phyloP scores from a whole-genome alignment of 345 rosid species.

The Murraya paniculata region DNA sequence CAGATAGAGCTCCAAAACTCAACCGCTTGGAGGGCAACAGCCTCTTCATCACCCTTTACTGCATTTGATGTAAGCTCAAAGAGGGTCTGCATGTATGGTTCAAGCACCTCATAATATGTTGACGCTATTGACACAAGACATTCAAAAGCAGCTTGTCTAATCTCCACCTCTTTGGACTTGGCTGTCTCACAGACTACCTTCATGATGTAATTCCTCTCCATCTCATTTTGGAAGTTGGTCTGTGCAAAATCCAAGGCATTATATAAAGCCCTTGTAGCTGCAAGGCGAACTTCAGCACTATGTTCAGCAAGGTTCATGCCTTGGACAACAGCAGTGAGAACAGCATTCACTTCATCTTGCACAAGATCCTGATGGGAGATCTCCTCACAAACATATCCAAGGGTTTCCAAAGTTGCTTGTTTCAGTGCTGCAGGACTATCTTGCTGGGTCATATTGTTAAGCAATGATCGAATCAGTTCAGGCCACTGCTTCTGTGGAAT shows the following conservation, averaged over 20 bases:
- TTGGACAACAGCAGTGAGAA: constrained; percentile 95
- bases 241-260: constrained; percentile 94
- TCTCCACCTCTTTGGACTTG: constrained; percentile 67
- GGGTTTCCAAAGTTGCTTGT: constrained; percentile 88
- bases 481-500: constrained; percentile 95
- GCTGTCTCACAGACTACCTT: constrained; percentile 92
- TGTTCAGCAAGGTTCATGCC: constrained; percentile 87
- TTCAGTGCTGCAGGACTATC: constrained; percentile 57
- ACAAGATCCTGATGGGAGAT: constrained; percentile 79
- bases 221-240: constrained; percentile 88
- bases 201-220: constrained; percentile 92
- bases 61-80: constrained; percentile 89
- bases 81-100: constrained; percentile 80
- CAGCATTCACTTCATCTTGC: constrained; percentile 86
- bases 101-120: constrained; percentile 77
- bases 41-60: constrained; percentile 82
- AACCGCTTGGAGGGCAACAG: constrained; percentile 89
- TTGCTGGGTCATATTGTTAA: constrained; percentile 72
- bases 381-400: constrained; percentile 92
- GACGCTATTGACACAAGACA: constrained; percentile 97
- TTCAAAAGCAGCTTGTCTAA: constrained; percentile 91
- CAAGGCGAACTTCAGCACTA: constrained; percentile 73
- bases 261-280: constrained; percentile 75
- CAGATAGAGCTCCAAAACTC: constrained; percentile 99
- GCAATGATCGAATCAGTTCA: constrained; percentile 63